These are phyloP conservation scores for Alectoria sarmentosa DNA, from an alignment of 495 filamentous ascomycete species.

Conservation along the genomic window DNA sequence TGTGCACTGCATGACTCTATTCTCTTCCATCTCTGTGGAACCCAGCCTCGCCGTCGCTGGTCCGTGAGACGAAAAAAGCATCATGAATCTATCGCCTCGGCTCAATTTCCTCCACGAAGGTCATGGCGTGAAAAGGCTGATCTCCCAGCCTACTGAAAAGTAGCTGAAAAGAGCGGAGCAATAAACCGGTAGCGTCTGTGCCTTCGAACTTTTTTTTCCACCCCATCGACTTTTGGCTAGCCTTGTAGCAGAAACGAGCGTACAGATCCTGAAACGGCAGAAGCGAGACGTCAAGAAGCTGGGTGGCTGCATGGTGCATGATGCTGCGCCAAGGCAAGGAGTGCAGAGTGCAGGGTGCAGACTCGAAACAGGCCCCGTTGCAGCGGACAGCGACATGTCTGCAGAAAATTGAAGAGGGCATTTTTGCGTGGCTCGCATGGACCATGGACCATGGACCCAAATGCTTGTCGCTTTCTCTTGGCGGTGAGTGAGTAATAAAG, in stretches of 20 bases:
- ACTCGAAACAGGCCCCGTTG: background rate
- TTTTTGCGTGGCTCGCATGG: slow-evolving; percentile 1
- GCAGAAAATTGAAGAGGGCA: background rate
- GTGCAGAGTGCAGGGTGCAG: background rate
- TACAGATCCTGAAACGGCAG: slow-evolving; percentile 20
- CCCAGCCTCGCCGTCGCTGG: background rate
- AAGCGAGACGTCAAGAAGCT: background rate
- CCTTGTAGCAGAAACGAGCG: slow-evolving; percentile 9
- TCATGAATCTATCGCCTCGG: background rate
- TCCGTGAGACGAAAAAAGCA: background rate
- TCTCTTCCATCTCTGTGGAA: background rate
- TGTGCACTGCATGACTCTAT: too few relatives aligned
- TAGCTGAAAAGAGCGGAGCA: slow-evolving; percentile 13
- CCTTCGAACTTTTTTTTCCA: background rate
- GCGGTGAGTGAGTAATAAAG: background rate
- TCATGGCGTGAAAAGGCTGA: slow-evolving; percentile 20
- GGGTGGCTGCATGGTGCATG: background rate
- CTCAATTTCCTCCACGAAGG: background rate
- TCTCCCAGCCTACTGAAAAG: slow-evolving; percentile 9
- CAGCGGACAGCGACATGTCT: background rate
- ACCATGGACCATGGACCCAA: too few relatives aligned
- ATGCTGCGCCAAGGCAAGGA: background rate
- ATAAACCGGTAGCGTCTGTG: slow-evolving; percentile 6
- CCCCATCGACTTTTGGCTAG: background rate
- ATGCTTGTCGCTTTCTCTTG: background rate